phyloP scores from a whole-genome alignment of 257 asterid genomes.

The Mentha longifolia region DNA sequence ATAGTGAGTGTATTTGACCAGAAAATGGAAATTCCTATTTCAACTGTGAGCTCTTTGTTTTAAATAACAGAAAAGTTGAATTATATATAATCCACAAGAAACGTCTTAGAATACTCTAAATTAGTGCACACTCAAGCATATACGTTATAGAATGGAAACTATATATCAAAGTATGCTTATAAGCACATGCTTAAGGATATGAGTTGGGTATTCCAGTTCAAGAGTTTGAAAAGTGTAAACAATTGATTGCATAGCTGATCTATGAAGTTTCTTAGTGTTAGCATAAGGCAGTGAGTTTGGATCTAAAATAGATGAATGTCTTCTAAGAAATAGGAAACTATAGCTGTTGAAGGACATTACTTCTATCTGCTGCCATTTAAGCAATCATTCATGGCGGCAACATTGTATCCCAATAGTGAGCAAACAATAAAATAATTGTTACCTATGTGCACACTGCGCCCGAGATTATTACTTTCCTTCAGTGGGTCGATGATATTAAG shows the following conservation, averaged over 20 bases:
- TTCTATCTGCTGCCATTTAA: constrained; percentile 8
- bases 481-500: constrained; percentile 79
- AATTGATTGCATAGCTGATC: not conserved
- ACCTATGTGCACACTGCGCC: constrained; percentile 56
- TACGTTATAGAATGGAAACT: not conserved
- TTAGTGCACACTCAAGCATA: not conserved
- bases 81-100: not conserved
- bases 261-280: not conserved
- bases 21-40: not conserved
- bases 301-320: not conserved
- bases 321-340: not conserved
- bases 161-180: not conserved
- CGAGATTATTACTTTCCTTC: constrained; percentile 76
- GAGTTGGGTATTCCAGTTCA: not conserved
- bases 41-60: not conserved
- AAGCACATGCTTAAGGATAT: no score
- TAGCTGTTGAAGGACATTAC: not conserved
- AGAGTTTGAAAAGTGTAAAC: constrained; percentile 1
- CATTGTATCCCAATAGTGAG: constrained; percentile 9
- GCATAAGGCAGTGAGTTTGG: constrained; percentile 1
- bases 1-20: not conserved
- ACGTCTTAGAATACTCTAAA: not conserved
- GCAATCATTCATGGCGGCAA: not conserved
- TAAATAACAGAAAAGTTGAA: not conserved
- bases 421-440: not conserved